These are phyloP conservation scores for Phtheirospermum japonicum DNA, from an alignment of 257 asterid species.

Conservation along the genomic window DNA sequence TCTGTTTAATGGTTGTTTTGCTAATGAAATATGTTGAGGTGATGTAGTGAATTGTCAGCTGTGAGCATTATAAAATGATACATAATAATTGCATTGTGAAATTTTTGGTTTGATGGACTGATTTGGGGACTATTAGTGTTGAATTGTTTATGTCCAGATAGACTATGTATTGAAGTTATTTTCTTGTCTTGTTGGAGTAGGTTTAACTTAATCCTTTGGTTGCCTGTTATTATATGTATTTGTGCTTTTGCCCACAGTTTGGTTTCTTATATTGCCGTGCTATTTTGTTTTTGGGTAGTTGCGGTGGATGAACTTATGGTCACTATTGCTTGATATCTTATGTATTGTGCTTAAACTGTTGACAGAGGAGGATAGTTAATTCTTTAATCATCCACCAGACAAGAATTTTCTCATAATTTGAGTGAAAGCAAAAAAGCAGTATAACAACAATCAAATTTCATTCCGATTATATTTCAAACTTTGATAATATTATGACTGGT, in stretches of 20 bases:
- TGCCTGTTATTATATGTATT: not conserved
- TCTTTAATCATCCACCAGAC: no score
- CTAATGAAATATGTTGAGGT: no score
- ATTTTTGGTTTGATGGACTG: no score
- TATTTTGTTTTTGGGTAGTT: not conserved
- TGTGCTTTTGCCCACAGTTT: not conserved
- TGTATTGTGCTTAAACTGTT: no score
- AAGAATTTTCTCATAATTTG: no score
- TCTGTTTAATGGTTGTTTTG: no score
- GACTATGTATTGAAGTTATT: not conserved
- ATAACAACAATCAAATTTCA: not conserved
- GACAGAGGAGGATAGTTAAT: no score
- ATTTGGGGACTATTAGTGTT: not conserved
- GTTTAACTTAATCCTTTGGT: not conserved
- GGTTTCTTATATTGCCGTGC: not conserved
- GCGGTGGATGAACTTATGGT: not conserved
- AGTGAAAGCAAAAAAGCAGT: no score
- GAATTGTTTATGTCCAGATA: no score
- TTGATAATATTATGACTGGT: not conserved
- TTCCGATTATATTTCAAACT: slow-evolving; percentile 13
- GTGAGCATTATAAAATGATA: not conserved
- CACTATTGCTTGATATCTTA: no score
- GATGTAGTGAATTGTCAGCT: not conserved
- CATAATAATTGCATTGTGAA: not conserved
- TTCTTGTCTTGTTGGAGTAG: slow-evolving; percentile 30